phyloP scores from a whole-genome alignment of 78 protist species.

The Neovahlkampfia damariscottae region DNA sequence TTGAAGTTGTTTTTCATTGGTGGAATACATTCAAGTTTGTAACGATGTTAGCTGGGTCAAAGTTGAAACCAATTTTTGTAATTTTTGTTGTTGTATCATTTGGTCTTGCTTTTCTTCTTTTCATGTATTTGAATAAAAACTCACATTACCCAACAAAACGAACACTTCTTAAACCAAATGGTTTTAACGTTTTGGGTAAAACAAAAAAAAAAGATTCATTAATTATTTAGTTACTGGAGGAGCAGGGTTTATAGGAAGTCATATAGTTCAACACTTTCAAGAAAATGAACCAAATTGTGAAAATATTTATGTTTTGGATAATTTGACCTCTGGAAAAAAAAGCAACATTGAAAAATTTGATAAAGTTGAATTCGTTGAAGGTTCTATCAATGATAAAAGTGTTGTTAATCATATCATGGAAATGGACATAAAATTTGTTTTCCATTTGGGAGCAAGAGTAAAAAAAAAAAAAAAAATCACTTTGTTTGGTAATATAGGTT shows the following conservation, averaged over 20 bases:
- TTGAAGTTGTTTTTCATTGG: too few species aligned
- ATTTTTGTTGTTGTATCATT: too few species aligned
- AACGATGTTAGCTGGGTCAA: too few species aligned
- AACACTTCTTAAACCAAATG: too few species aligned
- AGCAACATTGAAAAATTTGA: neutral
- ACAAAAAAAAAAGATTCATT: too few species aligned
- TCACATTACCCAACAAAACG: too few species aligned
- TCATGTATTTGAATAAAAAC: too few species aligned
- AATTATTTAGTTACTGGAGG: constrained; percentile 14
- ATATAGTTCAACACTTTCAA: neutral
- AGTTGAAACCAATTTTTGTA: too few species aligned
- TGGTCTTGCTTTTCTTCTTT: too few species aligned
- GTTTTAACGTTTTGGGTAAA: too few species aligned
- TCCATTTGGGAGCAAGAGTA: constrained; percentile 34
- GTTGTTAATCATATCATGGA: neutral
- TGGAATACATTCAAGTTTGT: too few species aligned
- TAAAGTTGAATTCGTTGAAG: constrained; percentile 13
- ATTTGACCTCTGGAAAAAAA: constrained; percentile 7
- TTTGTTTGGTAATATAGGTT: too few species aligned
- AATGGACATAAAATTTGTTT: neutral
- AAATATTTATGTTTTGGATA: constrained; percentile 15
- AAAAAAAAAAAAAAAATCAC: constrained; percentile 22
- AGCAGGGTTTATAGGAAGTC: constrained; percentile 4
- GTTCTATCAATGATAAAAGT: neutral
- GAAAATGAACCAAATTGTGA: neutral